phyloP scores from a whole-genome alignment of 2,329 filamentous ascomycete genomes.

The Rachicladosporium sp. region DNA sequence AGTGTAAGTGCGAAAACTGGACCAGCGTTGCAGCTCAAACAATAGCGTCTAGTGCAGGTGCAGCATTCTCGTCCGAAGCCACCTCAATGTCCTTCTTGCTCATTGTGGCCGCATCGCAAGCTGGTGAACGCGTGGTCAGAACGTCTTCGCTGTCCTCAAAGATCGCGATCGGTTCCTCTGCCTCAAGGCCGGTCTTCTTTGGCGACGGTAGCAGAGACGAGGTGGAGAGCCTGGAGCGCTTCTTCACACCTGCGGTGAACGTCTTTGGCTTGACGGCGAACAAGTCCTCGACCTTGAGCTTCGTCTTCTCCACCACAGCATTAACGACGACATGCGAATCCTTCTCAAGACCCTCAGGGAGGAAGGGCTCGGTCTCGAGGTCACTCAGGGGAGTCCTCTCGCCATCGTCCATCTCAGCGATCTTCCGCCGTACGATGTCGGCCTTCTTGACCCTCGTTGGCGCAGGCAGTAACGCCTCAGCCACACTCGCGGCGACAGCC shows the following conservation, averaged over 20 bases:
- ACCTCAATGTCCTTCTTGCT: no score
- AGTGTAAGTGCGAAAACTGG: no score
- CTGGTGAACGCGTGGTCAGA: no score
- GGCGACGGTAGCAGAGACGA: conserved; percentile 1
- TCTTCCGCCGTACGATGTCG: conserved; percentile 19
- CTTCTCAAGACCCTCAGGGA: conserved; percentile 22
- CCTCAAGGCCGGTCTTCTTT: no score
- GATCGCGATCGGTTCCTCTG: no score
- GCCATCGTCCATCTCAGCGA: conserved; percentile 24
- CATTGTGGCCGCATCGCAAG: no score
- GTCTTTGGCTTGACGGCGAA: conserved; percentile 5
- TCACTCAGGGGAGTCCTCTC: conserved; percentile 22
- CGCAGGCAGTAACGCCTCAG: conserved; percentile 2
- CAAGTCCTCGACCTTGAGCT: conserved; percentile 4
- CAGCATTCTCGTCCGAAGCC: no score
- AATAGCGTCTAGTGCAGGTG: no score
- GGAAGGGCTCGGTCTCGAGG: conserved; percentile 24
- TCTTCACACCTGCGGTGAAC: conserved; percentile 1
- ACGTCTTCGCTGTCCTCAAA: no score
- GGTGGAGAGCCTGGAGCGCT: conserved; percentile 2
- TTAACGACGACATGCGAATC: conserved; percentile 19
- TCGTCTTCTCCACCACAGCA: conserved; percentile 8
- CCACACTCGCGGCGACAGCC: conserved; percentile 3
- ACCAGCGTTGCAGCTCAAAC: no score
- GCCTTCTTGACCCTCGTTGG: conserved; percentile 13